A percentile compares a stretch with the other conserved stretches of the same genome.
phyloP scores from a whole-genome alignment of 495 filamentous ascomycete genomes.

The Lentithecium fluviatile region DNA sequence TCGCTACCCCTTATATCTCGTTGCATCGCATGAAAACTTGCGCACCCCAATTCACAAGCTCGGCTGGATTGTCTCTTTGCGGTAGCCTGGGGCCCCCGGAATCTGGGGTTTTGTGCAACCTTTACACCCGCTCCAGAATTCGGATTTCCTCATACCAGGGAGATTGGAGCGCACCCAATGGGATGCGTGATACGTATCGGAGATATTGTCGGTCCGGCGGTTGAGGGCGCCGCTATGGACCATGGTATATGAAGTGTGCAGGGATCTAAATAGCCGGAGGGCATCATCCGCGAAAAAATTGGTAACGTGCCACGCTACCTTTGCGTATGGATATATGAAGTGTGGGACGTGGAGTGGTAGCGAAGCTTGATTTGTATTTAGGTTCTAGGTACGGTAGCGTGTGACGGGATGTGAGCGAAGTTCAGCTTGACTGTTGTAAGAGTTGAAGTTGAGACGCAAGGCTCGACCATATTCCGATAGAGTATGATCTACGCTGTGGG shows the following conservation, averaged over 20 bases:
- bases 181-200: slow-evolving; percentile 1
- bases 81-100: slow-evolving; percentile 14
- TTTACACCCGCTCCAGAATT: background rate
- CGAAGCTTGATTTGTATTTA: background rate
- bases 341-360: slow-evolving; percentile 1
- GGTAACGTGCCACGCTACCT: slow-evolving; percentile 21
- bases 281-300: slow-evolving; percentile 6
- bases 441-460: background rate
- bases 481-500: slow-evolving; percentile 18
- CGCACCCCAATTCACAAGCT: slow-evolving; percentile 9
- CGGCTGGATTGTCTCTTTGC: background rate
- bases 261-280: slow-evolving; percentile 23
- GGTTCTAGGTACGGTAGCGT: background rate
- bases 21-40: slow-evolving; percentile 6
- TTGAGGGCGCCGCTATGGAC: slow-evolving; percentile 27
- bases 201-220: slow-evolving; percentile 31
- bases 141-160: background rate
- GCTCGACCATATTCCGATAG: background rate
- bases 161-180: background rate
- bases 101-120: slow-evolving; percentile 16
- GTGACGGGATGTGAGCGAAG: background rate
- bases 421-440: background rate
- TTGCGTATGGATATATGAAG: background rate
- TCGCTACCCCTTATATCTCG: background rate
- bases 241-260: slow-evolving; percentile 18